Percentiles rank a stretch among this genome's conserved stretches.
Evolutionary conservation across 2,329 filamentous ascomycete genomes (phyloP).

Genomic region (Penicillium digitatum): DNA sequence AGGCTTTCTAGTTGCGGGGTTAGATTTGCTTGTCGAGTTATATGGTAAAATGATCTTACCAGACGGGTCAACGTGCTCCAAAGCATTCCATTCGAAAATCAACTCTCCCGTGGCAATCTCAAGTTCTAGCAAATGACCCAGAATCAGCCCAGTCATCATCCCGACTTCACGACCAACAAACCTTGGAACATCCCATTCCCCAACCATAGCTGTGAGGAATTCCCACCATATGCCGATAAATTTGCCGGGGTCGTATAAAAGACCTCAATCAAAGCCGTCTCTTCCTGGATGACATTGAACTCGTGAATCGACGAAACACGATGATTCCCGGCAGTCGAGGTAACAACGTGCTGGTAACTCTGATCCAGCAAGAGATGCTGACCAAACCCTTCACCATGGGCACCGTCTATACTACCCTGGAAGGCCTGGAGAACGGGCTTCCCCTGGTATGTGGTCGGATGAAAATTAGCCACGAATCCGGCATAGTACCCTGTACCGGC

Average conservation of each 20-base stretch:
- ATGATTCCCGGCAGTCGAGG: conserved; percentile 45
- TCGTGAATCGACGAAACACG: conserved; percentile 49
- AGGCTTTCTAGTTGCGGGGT: neutral
- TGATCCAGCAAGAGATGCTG: conserved; percentile 50
- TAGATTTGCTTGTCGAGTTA: neutral
- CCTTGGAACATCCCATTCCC: conserved; percentile 51
- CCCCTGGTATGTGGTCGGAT: conserved; percentile 43
- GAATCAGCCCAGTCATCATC: neutral
- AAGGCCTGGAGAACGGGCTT: conserved; percentile 51
- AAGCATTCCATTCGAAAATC: conserved; percentile 5
- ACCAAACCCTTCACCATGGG: conserved; percentile 50
- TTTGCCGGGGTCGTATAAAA: conserved; percentile 48
- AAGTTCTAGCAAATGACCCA: neutral
- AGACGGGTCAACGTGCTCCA: conserved; percentile 3
- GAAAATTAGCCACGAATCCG: conserved; percentile 51
- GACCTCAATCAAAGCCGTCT: conserved; percentile 50
- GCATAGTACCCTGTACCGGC: conserved; percentile 50
- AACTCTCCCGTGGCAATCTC: conserved; percentile 3
- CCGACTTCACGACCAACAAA: conserved; percentile 16
- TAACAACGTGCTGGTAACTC: conserved; percentile 50
- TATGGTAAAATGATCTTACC: neutral
- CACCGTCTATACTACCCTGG: conserved; percentile 48
- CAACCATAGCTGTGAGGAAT: conserved; percentile 49
- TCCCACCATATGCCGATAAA: conserved; percentile 43
- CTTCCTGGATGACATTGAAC: conserved; percentile 49